Conservation (phyloP, 1,284 basidiomycete genomes). For the Takashimella koratensis region DNA sequence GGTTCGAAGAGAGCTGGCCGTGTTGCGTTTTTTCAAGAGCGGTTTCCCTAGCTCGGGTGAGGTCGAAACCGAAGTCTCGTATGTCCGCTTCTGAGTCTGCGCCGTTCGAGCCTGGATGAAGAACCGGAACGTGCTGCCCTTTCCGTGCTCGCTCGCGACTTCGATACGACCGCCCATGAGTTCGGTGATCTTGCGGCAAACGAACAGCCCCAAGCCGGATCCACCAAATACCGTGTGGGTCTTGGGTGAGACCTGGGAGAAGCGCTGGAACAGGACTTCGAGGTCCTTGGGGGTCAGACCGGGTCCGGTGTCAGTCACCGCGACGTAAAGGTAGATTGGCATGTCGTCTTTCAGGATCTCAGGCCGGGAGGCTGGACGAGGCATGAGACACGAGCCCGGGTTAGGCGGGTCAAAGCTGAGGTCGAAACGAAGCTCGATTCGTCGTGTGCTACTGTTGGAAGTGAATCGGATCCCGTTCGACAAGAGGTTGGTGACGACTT, state of each 20-base stretch:
- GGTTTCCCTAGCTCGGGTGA: background rate
- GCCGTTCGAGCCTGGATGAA: conserved; percentile 20
- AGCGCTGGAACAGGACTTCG: conserved; percentile 25
- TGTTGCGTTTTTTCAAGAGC: background rate
- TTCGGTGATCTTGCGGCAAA: conserved; percentile 27
- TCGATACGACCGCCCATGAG: conserved; percentile 31
- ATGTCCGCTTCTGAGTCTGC: background rate
- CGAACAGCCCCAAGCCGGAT: conserved; percentile 29
- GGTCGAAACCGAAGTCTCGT: background rate
- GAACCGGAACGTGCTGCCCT: conserved; percentile 49
- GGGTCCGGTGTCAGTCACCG: conserved; percentile 26
- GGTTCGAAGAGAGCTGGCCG: background rate
- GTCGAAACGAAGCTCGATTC: conserved; percentile 18
- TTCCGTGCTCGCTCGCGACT: conserved; percentile 18
- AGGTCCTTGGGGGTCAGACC: conserved; percentile 25
- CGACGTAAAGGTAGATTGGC: conserved; percentile 16
- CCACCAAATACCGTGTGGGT: conserved; percentile 33
- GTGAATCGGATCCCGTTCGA: conserved; percentile 28
- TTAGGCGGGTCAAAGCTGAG: conserved; percentile 13
- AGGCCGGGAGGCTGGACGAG: background rate
- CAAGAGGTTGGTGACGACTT: conserved; percentile 31
- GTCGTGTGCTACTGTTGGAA: conserved; percentile 4
- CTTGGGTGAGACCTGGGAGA: conserved; percentile 26
- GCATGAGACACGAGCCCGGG: conserved; percentile 14
- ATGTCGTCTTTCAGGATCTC: conserved; percentile 2